These are phyloP conservation scores for Hypericum perforatum DNA, from an alignment of 345 rosid species.

Conservation along the genomic window DNA sequence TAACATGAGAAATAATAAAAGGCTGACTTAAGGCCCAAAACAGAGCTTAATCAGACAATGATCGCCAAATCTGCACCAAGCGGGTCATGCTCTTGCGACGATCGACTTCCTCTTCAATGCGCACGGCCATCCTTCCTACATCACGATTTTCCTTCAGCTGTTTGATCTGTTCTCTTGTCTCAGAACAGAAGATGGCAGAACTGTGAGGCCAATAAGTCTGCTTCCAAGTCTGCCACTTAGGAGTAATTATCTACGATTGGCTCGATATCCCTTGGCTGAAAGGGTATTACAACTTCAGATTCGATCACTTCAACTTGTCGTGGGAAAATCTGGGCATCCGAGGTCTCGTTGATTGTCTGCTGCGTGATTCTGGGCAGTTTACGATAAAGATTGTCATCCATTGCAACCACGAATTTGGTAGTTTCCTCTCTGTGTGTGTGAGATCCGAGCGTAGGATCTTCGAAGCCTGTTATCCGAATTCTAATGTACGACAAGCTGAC, in stretches of 20 bases:
- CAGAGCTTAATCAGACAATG: too few species aligned
- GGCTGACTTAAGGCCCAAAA: too few species aligned
- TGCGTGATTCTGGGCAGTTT: conserved; percentile 76
- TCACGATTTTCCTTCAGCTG: background rate
- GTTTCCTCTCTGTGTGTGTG: conserved; percentile 13
- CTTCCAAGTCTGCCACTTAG: conserved; percentile 77
- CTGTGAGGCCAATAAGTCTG: conserved; percentile 57
- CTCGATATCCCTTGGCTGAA: conserved; percentile 76
- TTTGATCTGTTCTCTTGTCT: background rate
- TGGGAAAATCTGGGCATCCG: conserved; percentile 60
- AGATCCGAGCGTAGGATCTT: too few species aligned
- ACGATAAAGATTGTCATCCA: conserved; percentile 55
- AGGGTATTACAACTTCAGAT: conserved; percentile 85
- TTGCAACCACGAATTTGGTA: conserved; percentile 86
- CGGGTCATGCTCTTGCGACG: too few species aligned
- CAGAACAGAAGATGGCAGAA: conserved; percentile 81
- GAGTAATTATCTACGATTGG: conserved; percentile 88
- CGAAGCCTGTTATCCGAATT: too few species aligned
- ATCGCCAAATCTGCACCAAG: too few species aligned
- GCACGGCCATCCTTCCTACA: too few species aligned
- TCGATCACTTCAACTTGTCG: conserved; percentile 78
- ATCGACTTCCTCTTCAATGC: too few species aligned
- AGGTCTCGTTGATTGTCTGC: conserved; percentile 56
- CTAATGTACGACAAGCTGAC: conserved; percentile 7
- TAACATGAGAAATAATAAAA: too few species aligned